A percentile compares a stretch with the other conserved stretches of the same genome.
Conservation (phyloP, 2,329 filamentous ascomycete species). For the Metarhizium anisopliae region DNA sequence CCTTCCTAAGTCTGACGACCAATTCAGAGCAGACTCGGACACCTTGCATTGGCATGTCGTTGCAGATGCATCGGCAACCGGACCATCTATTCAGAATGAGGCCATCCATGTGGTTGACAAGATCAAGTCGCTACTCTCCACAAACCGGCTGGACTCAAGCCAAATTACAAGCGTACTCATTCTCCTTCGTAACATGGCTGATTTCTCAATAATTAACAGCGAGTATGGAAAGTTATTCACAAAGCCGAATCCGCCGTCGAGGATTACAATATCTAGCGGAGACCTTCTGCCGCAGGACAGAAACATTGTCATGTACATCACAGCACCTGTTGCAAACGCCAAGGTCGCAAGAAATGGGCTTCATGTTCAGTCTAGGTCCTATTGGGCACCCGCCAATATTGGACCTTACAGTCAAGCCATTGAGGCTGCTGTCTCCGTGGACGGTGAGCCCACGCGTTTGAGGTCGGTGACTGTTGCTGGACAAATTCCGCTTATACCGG, state of each 20-base stretch:
- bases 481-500: constrained; percentile 81
- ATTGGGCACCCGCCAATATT: constrained; percentile 98
- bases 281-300: constrained; percentile 49
- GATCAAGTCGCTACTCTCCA: constrained; percentile 31
- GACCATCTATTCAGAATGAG: constrained; percentile 34
- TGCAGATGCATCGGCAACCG: constrained; percentile 14
- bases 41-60: constrained; percentile 30
- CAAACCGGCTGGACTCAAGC: constrained; percentile 18
- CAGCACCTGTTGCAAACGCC: constrained; percentile 23
- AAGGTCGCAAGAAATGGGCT: constrained; percentile 47
- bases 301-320: constrained; percentile 52
- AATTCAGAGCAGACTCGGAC: constrained; percentile 10
- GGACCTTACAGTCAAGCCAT: constrained; percentile 93
- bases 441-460: constrained; percentile 12
- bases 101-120: constrained; percentile 37
- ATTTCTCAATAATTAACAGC: constrained; percentile 68
- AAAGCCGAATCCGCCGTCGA: constrained; percentile 71
- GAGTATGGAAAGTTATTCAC: constrained; percentile 69
- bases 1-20: neutral
- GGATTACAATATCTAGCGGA: constrained; percentile 76
- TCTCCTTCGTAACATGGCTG: constrained; percentile 67
- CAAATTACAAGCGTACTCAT: constrained; percentile 51
- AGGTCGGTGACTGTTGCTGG: constrained; percentile 63
- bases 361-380: constrained; percentile 87
- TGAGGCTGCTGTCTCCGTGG: constrained; percentile 29